Conservation (phyloP, 2,329 filamentous ascomycete genomes). For the Beauveria sp. region DNA sequence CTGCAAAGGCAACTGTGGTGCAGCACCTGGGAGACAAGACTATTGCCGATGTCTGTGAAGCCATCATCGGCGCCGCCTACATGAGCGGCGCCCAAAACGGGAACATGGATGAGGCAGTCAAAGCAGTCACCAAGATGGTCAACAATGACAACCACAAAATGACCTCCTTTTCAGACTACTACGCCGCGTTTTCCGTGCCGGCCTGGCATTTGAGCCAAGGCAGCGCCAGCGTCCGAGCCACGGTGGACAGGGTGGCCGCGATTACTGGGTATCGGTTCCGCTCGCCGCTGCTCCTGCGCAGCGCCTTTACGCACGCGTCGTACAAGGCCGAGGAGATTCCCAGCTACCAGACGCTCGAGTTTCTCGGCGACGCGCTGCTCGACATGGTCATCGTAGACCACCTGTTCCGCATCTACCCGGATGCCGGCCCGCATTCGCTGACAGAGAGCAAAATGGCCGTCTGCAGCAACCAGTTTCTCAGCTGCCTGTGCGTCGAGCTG, state of each 20-base stretch:
- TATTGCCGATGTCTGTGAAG: conserved; percentile 90
- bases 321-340: conserved; percentile 76
- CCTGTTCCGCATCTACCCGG: conserved; percentile 68
- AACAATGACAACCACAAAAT: conserved; percentile 62
- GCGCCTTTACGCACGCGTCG: conserved; percentile 83
- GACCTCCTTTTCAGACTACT: conserved; percentile 65
- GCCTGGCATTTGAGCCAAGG: conserved; percentile 54
- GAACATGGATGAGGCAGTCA: conserved; percentile 50
- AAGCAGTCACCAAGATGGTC: conserved; percentile 62
- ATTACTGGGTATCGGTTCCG: conserved; percentile 58
- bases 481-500: conserved; percentile 69
- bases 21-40: conserved; percentile 80
- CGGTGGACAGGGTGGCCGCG: conserved; percentile 56
- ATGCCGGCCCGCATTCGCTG: conserved; percentile 87
- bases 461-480: conserved; percentile 92
- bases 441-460: conserved; percentile 99
- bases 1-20: conserved; percentile 31
- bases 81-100: conserved; percentile 34
- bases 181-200: conserved; percentile 58
- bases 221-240: conserved; percentile 58
- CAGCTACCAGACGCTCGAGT: conserved; percentile 85
- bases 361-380: conserved; percentile 80
- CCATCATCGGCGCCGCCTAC: conserved; percentile 80
- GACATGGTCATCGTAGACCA: conserved; percentile 81
- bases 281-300: conserved; percentile 68